Evolutionary conservation across 1,139 yeast genomes (phyloP).

Genomic region (Suhomyces choctaworum): DNA sequence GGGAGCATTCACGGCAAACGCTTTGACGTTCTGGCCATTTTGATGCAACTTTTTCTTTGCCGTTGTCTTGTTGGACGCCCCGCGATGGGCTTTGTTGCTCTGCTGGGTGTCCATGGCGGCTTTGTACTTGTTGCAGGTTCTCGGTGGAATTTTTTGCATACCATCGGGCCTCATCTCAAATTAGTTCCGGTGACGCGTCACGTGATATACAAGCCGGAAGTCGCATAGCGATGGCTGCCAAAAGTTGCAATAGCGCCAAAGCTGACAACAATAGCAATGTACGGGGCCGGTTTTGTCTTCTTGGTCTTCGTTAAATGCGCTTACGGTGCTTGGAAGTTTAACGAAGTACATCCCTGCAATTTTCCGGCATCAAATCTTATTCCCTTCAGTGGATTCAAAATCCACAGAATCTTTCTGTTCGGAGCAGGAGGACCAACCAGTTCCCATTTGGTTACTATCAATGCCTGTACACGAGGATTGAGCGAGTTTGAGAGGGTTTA

Average conservation of each 20-base stretch:
- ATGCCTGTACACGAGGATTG: slow-evolving; percentile 58
- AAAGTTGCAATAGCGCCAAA: no score
- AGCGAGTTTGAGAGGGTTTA: slow-evolving; percentile 46
- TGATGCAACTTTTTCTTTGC: slow-evolving; percentile 87
- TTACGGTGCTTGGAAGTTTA: slow-evolving; percentile 22
- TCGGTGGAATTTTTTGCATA: slow-evolving; percentile 9
- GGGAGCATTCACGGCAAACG: slow-evolving; percentile 92
- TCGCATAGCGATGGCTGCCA: no score
- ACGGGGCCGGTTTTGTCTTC: no score
- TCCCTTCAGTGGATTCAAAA: slow-evolving; percentile 61
- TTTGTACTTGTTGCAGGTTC: background rate
- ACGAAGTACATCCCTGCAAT: slow-evolving; percentile 38
- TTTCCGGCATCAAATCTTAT: slow-evolving; percentile 29
- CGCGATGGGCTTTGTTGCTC: slow-evolving; percentile 60
- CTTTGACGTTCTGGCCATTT: slow-evolving; percentile 91
- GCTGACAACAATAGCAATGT: no score
- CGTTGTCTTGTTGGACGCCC: slow-evolving; percentile 53
- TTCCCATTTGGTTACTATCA: slow-evolving; percentile 48
- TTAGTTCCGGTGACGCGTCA: slow-evolving; percentile 1
- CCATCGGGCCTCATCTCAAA: slow-evolving; percentile 12
- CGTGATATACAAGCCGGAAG: no score
- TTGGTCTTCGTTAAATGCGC: no score
- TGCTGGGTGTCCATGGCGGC: slow-evolving; percentile 36
- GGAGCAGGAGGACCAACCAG: slow-evolving; percentile 34
- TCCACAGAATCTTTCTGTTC: slow-evolving; percentile 52